These are phyloP conservation scores for Tolypocladium album DNA, from an alignment of 2,329 filamentous ascomycete genomes.

Conservation along the genomic window DNA sequence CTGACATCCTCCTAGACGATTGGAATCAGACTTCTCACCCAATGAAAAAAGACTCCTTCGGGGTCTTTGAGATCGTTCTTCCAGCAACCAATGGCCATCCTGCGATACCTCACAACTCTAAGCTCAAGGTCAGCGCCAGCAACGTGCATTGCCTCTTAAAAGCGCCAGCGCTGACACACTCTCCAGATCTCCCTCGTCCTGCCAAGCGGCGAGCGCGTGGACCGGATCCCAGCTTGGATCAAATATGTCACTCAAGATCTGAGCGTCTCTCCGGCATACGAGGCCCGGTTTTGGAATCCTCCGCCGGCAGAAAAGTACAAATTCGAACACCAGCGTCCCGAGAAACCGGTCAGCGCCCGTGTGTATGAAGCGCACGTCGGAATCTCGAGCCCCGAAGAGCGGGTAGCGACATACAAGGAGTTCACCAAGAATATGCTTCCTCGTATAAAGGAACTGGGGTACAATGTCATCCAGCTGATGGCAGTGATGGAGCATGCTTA, in stretches of 20 bases:
- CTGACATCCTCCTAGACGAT: slow-evolving; percentile 47
- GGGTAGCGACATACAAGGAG: slow-evolving; percentile 91
- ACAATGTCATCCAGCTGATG: slow-evolving; percentile 98
- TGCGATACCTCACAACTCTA: slow-evolving; percentile 84
- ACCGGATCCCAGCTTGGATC: slow-evolving; percentile 93
- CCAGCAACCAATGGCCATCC: slow-evolving; percentile 63
- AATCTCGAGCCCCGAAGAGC: slow-evolving; percentile 83
- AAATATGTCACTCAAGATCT: slow-evolving; percentile 94
- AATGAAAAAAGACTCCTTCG: slow-evolving; percentile 79
- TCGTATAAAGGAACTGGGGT: slow-evolving; percentile 79
- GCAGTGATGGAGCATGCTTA: slow-evolving; percentile 99
- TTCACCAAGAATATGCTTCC: slow-evolving; percentile 90
- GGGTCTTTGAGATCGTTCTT: slow-evolving; percentile 75
- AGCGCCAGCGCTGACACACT: not conserved
- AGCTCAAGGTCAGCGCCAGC: slow-evolving; percentile 64
- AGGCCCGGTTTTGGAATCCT: slow-evolving; percentile 96
- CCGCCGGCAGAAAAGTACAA: slow-evolving; percentile 63
- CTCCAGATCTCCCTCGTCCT: slow-evolving; percentile 65
- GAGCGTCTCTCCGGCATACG: slow-evolving; percentile 79
- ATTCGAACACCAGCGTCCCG: slow-evolving; percentile 74
- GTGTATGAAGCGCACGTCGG: slow-evolving; percentile 99
- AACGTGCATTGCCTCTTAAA: not conserved
- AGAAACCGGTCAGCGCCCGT: slow-evolving; percentile 74
- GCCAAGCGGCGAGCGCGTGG: slow-evolving; percentile 68
- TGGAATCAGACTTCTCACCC: slow-evolving; percentile 78